Percentiles rank a stretch among this genome's conserved stretches.
phyloP scores from a whole-genome alignment of 345 rosid species.

The Boechera retrofracta region DNA sequence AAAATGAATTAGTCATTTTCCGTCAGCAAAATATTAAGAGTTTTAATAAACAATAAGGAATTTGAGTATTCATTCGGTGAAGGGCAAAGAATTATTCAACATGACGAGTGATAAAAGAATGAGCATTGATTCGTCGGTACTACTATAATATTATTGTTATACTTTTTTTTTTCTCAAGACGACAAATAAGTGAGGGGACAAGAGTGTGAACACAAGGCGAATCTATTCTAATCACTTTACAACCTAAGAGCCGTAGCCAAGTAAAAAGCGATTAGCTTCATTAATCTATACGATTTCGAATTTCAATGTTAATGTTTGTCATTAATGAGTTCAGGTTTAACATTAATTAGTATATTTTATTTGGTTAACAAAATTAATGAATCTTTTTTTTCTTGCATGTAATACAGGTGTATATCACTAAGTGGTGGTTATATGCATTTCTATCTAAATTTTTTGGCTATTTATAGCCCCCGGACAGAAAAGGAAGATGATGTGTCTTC shows the following conservation, averaged over 20 bases:
- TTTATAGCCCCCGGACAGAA: conserved; percentile 22
- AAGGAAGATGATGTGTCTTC: conserved; percentile 29
- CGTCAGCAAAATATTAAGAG: not conserved
- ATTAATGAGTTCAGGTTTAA: not conserved
- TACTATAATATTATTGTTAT: not conserved
- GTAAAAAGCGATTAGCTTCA: conserved; percentile 10
- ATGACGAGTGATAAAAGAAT: not conserved
- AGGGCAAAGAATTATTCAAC: conserved; percentile 6
- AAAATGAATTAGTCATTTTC: too few species aligned
- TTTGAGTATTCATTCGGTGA: not conserved
- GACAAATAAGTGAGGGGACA: conserved; percentile 1
- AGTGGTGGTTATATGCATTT: conserved; percentile 16
- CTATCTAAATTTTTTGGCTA: conserved; percentile 31
- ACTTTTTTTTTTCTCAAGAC: not conserved
- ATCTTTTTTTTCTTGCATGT: conserved; percentile 16
- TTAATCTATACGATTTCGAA: conserved; percentile 16
- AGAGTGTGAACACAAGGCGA: conserved; percentile 19
- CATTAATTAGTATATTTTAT: not conserved
- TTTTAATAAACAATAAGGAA: not conserved
- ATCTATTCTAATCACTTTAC: conserved; percentile 25
- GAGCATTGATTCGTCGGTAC: conserved; percentile 26
- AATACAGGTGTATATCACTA: conserved; percentile 30
- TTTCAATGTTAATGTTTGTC: not conserved
- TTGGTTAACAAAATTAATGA: not conserved
- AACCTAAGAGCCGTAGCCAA: not conserved